Conservation (phyloP, 2,329 filamentous ascomycete genomes). For the Sordariomycetes sp. region DNA sequence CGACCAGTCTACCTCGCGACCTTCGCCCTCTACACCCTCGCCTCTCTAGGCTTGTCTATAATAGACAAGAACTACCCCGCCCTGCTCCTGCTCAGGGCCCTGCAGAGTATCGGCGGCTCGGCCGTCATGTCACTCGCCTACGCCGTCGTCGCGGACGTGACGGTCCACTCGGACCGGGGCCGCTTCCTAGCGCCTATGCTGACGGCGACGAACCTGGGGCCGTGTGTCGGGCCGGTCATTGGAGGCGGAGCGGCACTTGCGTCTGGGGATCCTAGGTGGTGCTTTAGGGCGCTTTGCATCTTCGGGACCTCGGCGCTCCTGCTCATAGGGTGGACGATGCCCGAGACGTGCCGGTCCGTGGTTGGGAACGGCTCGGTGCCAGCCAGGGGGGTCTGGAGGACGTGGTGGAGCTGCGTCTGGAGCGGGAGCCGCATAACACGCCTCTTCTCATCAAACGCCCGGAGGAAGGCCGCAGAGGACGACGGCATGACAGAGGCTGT, state of each 20-base stretch:
- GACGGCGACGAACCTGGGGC: neutral
- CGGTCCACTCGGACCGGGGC: constrained; percentile 48
- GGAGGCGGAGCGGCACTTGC: constrained; percentile 43
- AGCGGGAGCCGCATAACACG: neutral
- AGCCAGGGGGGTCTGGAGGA: constrained; percentile 19
- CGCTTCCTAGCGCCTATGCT: constrained; percentile 33
- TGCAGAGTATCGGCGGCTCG: constrained; percentile 45
- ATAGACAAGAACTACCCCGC: constrained; percentile 29
- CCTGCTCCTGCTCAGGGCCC: constrained; percentile 36
- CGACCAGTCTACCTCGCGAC: constrained; percentile 38
- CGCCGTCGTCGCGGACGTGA: constrained; percentile 50
- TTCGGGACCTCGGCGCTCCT: constrained; percentile 23
- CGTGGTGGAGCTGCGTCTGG: neutral
- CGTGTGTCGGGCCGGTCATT: constrained; percentile 33
- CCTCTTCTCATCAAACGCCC: no score
- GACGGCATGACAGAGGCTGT: neutral
- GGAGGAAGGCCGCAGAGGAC: no score
- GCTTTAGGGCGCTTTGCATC: constrained; percentile 51
- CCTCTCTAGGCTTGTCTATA: constrained; percentile 38
- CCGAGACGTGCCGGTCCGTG: constrained; percentile 32
- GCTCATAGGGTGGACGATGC: constrained; percentile 33
- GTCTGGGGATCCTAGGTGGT: constrained; percentile 38
- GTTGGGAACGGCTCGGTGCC: constrained; percentile 38
- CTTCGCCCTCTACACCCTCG: constrained; percentile 37
- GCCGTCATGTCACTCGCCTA: constrained; percentile 43